A percentile compares a stretch with the other conserved stretches of the same genome.
Evolutionary conservation across 2,329 filamentous ascomycete genomes (phyloP).

Genomic region (Cladosporium sp.): DNA sequence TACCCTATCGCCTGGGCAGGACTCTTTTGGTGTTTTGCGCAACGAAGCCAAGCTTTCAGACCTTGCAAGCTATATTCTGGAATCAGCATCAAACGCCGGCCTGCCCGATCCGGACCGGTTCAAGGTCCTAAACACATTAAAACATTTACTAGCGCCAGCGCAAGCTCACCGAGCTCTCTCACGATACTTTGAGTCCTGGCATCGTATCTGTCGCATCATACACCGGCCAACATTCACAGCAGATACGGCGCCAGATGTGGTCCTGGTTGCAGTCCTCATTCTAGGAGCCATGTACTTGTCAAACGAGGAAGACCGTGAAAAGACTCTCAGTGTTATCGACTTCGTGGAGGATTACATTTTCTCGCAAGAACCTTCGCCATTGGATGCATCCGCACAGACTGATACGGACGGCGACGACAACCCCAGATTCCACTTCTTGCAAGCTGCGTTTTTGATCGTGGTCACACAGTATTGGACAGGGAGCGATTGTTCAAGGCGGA

Average conservation of each 20-base stretch:
- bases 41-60: not conserved
- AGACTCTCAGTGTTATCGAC: constrained; percentile 1
- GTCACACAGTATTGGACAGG: constrained; percentile 1
- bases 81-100: not conserved
- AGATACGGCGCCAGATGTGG: not conserved
- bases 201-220: constrained; percentile 17
- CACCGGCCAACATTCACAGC: constrained; percentile 16
- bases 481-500: not conserved
- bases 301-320: constrained; percentile 20
- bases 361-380: not conserved
- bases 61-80: not conserved
- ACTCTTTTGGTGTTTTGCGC: not conserved
- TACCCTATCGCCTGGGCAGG: not conserved
- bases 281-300: constrained; percentile 23
- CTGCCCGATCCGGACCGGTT: not conserved
- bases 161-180: not conserved
- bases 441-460: not conserved
- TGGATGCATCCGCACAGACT: not conserved
- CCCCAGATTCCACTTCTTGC: not conserved
- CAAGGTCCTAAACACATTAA: not conserved
- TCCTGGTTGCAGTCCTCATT: constrained; percentile 13
- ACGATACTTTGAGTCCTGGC: constrained; percentile 22
- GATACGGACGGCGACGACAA: not conserved
- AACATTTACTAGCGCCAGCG: not conserved
- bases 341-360: not conserved